Conservation (phyloP, 495 filamentous ascomycete genomes). For the Thermochaetoides thermophila region DNA sequence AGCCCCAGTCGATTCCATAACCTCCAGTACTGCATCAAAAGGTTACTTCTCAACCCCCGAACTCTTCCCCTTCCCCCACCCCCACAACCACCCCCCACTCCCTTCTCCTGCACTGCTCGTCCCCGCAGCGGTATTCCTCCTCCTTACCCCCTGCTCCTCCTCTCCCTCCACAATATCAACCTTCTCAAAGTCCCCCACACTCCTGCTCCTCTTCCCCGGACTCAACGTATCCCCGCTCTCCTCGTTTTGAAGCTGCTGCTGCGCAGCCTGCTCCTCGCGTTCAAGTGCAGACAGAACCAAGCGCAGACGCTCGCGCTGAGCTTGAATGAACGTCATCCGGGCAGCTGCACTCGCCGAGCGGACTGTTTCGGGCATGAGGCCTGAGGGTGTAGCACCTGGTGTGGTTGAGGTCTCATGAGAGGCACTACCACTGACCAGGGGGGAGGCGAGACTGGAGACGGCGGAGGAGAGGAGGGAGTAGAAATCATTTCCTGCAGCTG, state of each 20-base stretch:
- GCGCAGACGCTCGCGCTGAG: conserved; percentile 58
- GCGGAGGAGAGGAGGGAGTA: conserved; percentile 65
- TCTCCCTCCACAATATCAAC: conserved; percentile 47
- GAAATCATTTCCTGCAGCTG: conserved; percentile 40
- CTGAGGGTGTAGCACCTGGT: not conserved
- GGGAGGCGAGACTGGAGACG: conserved; percentile 32
- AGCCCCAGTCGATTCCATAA: conserved; percentile 1
- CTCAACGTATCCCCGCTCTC: conserved; percentile 1
- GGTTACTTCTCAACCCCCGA: conserved; percentile 17
- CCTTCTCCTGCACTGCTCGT: not conserved
- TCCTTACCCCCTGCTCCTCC: conserved; percentile 14
- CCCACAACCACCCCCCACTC: conserved; percentile 45
- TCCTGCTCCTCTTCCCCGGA: conserved; percentile 43
- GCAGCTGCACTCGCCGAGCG: conserved; percentile 42
- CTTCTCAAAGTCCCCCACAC: conserved; percentile 69
- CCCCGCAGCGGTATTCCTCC: not conserved
- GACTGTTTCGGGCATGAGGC: conserved; percentile 46
- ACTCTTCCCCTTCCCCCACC: conserved; percentile 30
- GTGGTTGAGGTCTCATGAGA: conserved; percentile 22
- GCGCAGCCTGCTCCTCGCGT: conserved; percentile 42
- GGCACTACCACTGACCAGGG: conserved; percentile 10
- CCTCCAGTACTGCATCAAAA: not conserved
- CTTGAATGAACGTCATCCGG: conserved; percentile 51
- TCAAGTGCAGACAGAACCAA: conserved; percentile 60
- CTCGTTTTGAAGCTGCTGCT: conserved; percentile 17